Percentiles rank a stretch among this genome's conserved stretches.
phyloP scores from a whole-genome alignment of 768 basidiomycete genomes.

The Filobasidium floriforme region DNA sequence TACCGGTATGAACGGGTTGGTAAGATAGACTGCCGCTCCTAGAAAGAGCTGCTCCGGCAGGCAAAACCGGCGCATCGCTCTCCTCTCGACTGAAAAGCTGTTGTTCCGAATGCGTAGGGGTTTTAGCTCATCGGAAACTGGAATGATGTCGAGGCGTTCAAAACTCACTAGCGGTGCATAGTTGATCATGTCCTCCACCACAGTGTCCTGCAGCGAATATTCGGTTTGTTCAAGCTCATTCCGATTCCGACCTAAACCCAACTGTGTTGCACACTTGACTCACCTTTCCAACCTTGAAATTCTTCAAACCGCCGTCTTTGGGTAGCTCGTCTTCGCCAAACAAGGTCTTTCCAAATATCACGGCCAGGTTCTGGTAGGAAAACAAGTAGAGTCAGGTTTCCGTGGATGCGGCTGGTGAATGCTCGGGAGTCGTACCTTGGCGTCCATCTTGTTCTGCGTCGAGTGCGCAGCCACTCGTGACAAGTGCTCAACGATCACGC shows the following conservation, averaged over 20 bases:
- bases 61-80: constrained; percentile 24
- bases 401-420: neutral
- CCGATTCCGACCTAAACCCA: no score
- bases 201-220: constrained; percentile 50
- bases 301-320: constrained; percentile 66
- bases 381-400: neutral
- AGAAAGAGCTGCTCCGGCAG: constrained; percentile 31
- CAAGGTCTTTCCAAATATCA: constrained; percentile 78
- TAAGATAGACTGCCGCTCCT: constrained; percentile 30
- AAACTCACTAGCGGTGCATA: constrained; percentile 55
- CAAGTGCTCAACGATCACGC: constrained; percentile 73
- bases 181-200: constrained; percentile 80
- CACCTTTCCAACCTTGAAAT: constrained; percentile 69
- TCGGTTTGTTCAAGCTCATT: no score
- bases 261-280: no score
- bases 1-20: constrained; percentile 25
- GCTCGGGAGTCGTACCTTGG: constrained; percentile 45
- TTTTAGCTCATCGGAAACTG: neutral
- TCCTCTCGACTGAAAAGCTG: constrained; percentile 35
- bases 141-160: neutral
- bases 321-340: constrained; percentile 88
- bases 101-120: neutral
- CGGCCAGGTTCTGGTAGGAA: constrained; percentile 64
- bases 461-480: constrained; percentile 59
- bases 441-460: constrained; percentile 86